Base-by-base conservation (phyloP, 2,329 filamentous ascomycete genomes). In the Fusarium anguioides region DNA sequence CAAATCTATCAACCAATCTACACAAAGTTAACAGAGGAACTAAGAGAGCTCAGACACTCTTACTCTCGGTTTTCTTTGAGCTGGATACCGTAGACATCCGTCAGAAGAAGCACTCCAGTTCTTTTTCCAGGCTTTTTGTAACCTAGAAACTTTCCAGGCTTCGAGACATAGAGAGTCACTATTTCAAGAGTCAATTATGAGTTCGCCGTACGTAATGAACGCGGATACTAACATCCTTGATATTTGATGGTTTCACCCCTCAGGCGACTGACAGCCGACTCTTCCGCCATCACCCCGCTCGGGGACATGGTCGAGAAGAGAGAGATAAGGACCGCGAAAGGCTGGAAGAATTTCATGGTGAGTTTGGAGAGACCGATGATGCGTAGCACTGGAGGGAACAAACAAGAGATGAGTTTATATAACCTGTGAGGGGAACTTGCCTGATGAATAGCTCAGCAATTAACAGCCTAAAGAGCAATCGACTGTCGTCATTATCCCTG, bases 1-100 rank as follows among this genome's bases (percentile, higher is more conserved):
- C 57, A 27, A 69, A 69, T 0, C 52, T 35, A 14, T 69, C 66
- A 14, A 50, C 57, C 7, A 69, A 37, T 17, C 66, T 68, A 6
- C 4, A 3, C 0, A 7, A 8, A 9, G 15, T 58, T 27, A 31
- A 4, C 2, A 10, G 5, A 5, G 15, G n/a, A 11, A 5, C 4
- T 3, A 7, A 4, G 4, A 1, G 2, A 15, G 17, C 8, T 4
- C 2, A 3, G 5, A 1, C 9, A 12, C 10, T 21, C 33, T 20
- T 35, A 42, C 65, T 50, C 37, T 48, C 40, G 26, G 5, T 68
- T 68, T n/a, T 52, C 51, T 11, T 41, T 35, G 2, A 69, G 11
- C 5, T 49, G 27, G 6, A 68, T 41, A 2, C 66, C 66, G 4
- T 42, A 69, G 11, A 69, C 27, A 29, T 69, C 66, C 3, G 66